Percentiles rank a stretch among this genome's conserved stretches.
Evolutionary conservation across 768 basidiomycete genomes (phyloP).

Genomic region (Leccinum imitatum): DNA sequence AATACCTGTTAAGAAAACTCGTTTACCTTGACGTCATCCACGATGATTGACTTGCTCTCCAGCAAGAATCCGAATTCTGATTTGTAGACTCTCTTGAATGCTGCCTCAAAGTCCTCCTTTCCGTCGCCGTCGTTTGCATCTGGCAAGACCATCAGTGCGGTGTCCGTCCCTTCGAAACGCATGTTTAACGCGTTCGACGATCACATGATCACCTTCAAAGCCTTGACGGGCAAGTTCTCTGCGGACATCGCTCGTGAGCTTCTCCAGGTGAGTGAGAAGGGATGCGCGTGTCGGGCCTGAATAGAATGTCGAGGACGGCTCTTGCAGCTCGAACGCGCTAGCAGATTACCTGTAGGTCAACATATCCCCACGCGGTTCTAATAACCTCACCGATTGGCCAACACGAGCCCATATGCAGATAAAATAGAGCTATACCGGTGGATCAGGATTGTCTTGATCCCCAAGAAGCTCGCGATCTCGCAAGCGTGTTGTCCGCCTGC

Average conservation of each 20-base stretch:
- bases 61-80: slow-evolving; percentile 90
- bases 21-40: slow-evolving; percentile 87
- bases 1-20: not conserved
- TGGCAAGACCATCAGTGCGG: slow-evolving; percentile 84
- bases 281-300: slow-evolving; percentile 52
- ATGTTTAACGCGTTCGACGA: slow-evolving; percentile 82
- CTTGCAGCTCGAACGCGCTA: slow-evolving; percentile 85
- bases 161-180: slow-evolving; percentile 94
- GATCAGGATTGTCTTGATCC: slow-evolving; percentile 85
- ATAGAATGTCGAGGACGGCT: slow-evolving; percentile 83
- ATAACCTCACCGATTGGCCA: slow-evolving; percentile 65
- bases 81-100: slow-evolving; percentile 80
- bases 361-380: not conserved
- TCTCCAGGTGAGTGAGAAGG: slow-evolving; percentile 68
- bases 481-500: slow-evolving; percentile 92
- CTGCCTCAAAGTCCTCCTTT: slow-evolving; percentile 70
- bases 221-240: slow-evolving; percentile 74
- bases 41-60: slow-evolving; percentile 77
- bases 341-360: not conserved
- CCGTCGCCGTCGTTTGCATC: slow-evolving; percentile 48
- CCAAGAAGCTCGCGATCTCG: slow-evolving; percentile 83
- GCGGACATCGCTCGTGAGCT: slow-evolving; percentile 59
- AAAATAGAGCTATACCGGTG: slow-evolving; percentile 92
- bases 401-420: slow-evolving; percentile 91
- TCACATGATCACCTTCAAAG: slow-evolving; percentile 70